A percentile compares a stretch with the other conserved stretches of the same genome.
Conservation (phyloP, 306 rosid genomes). For the Arachis stenosperma region DNA sequence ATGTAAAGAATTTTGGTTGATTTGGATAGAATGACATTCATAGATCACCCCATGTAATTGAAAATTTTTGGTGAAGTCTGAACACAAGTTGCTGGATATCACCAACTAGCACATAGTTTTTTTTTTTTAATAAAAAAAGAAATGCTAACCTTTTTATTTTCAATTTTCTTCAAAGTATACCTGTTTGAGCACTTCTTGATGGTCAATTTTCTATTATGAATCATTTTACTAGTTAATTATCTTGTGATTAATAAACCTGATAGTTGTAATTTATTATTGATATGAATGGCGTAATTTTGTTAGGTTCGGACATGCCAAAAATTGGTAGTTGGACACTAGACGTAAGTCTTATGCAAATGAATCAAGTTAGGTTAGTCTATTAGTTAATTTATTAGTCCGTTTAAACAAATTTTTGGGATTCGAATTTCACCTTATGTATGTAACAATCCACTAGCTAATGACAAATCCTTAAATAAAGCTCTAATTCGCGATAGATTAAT, state of each 20-base stretch:
- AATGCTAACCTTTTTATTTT: neutral
- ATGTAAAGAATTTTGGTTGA: slow-evolving; percentile 46
- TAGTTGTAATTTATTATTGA: neutral
- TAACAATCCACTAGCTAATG: too few relatives aligned
- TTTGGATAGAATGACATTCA: slow-evolving; percentile 39
- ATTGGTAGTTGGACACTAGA: neutral
- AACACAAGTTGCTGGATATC: neutral
- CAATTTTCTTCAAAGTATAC: neutral
- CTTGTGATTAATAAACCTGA: neutral
- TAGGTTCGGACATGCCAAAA: neutral
- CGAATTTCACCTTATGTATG: too few relatives aligned
- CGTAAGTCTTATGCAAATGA: neutral
- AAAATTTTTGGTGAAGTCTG: slow-evolving; percentile 30
- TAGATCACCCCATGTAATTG: slow-evolving; percentile 34
- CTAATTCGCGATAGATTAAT: too few relatives aligned
- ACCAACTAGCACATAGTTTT: neutral
- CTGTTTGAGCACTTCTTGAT: slow-evolving; percentile 1
- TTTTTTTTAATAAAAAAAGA: slow-evolving; percentile 29
- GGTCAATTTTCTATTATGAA: slow-evolving; percentile 1
- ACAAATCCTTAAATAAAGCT: too few relatives aligned
- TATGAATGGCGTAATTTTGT: neutral
- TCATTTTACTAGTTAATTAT: slow-evolving; percentile 13
- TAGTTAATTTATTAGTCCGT: too few relatives aligned
- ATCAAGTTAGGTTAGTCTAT: too few relatives aligned
- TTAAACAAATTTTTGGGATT: too few relatives aligned